Conservation (phyloP, 2,329 filamentous ascomycete species). For the Penicillium griseofulvum region DNA sequence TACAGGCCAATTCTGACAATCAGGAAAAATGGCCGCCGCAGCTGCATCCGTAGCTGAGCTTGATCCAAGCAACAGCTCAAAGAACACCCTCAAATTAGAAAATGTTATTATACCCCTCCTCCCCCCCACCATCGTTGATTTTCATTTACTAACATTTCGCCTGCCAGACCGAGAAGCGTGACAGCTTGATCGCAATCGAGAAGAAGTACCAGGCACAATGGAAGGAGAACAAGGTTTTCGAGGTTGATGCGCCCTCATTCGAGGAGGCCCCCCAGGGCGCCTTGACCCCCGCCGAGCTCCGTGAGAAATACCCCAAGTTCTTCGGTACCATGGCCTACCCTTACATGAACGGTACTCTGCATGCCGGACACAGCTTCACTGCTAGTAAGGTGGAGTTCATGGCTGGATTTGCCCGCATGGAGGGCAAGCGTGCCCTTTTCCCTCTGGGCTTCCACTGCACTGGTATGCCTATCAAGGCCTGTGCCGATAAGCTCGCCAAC, state of each 20-base stretch:
- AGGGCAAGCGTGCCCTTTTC: constrained; percentile 82
- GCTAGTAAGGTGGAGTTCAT: constrained; percentile 91
- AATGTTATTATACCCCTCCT: constrained; percentile 42
- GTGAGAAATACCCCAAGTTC: constrained; percentile 83
- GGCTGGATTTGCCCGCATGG: constrained; percentile 81
- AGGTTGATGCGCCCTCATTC: constrained; percentile 78
- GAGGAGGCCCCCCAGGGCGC: constrained; percentile 73
- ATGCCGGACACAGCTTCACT: constrained; percentile 90
- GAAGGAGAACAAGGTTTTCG: constrained; percentile 74
- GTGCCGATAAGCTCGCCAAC: constrained; percentile 87
- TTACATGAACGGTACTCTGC: constrained; percentile 84
- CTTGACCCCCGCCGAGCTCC: constrained; percentile 70
- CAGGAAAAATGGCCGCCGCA: constrained; percentile 41
- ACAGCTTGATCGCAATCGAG: constrained; percentile 52
- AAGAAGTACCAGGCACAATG: constrained; percentile 90
- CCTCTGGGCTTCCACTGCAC: constrained; percentile 95
- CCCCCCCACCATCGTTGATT: constrained; percentile 20
- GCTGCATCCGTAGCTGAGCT: constrained; percentile 55
- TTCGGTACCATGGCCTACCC: constrained; percentile 76
- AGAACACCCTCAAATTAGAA: constrained; percentile 65
- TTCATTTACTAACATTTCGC: constrained; percentile 12
- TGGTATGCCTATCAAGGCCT: constrained; percentile 97
- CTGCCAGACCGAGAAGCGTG: constrained; percentile 32
- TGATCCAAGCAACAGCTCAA: constrained; percentile 53
- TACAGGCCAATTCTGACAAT: constrained; percentile 17